phyloP scores from a whole-genome alignment of 768 basidiomycete species.

The Termitomyces titanicus region DNA sequence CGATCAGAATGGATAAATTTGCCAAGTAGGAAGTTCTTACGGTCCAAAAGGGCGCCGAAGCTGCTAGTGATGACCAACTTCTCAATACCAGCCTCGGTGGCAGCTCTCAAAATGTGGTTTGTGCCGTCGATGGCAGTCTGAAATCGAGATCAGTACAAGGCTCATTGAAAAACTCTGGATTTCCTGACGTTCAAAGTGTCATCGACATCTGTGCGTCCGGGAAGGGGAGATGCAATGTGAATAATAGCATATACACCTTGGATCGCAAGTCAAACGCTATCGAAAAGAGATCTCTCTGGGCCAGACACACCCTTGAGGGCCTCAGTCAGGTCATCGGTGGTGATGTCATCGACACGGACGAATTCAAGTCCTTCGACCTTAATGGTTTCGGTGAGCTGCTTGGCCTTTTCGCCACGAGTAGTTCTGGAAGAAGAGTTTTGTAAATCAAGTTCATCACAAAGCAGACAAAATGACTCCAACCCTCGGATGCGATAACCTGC shows the following conservation, averaged over 20 bases:
- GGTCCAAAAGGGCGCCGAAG: slow-evolving; percentile 27
- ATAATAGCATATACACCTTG: slow-evolving; percentile 37
- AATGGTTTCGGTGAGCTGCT: slow-evolving; percentile 17
- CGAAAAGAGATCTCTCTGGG: no score
- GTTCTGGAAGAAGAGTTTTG: slow-evolving; percentile 20
- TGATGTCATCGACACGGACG: slow-evolving; percentile 17
- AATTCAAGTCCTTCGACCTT: slow-evolving; percentile 28
- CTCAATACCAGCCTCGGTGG: slow-evolving; percentile 22
- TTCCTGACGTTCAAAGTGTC: slow-evolving; percentile 17
- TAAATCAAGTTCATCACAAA: background rate
- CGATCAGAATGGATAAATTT: background rate
- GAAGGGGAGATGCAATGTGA: slow-evolving; percentile 31
- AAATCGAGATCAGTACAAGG: background rate
- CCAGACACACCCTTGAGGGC: slow-evolving; percentile 18
- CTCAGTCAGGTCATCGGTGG: slow-evolving; percentile 11
- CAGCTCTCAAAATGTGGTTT: slow-evolving; percentile 25
- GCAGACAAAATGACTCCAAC: slow-evolving; percentile 17
- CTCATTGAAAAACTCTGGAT: background rate
- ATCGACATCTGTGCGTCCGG: slow-evolving; percentile 16
- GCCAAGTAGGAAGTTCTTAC: slow-evolving; percentile 12
- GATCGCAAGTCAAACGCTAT: background rate
- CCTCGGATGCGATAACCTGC: slow-evolving; percentile 38
- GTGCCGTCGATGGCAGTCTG: slow-evolving; percentile 26
- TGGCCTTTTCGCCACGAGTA: slow-evolving; percentile 27
- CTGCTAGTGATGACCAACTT: slow-evolving; percentile 32